phyloP scores from a whole-genome alignment of 2,329 filamentous ascomycete genomes.

The Blastomyces percursus region DNA sequence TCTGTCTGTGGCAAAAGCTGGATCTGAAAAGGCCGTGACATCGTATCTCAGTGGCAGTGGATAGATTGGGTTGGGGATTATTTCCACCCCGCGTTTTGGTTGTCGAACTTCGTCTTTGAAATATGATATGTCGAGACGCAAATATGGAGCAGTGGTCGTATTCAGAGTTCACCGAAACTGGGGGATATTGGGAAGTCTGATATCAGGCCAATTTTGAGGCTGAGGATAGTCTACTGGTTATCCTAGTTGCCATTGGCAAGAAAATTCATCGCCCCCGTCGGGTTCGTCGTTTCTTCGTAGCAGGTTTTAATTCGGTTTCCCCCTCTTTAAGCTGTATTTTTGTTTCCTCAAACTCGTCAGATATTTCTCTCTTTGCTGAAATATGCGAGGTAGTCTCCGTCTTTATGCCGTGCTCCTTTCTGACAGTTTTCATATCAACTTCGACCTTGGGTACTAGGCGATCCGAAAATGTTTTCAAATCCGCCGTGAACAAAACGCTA shows the following conservation, averaged over 20 bases:
- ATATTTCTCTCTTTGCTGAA: conserved; percentile 9
- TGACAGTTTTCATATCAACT: conserved; percentile 14
- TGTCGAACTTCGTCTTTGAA: conserved; percentile 29
- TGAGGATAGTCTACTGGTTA: background rate
- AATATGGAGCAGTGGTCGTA: conserved; percentile 2
- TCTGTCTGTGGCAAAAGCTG: conserved; percentile 38
- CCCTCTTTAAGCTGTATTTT: background rate
- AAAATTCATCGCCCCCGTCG: conserved; percentile 3
- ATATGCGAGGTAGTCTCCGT: background rate
- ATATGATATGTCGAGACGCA: conserved; percentile 6
- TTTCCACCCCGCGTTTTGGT: conserved; percentile 30
- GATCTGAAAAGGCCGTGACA: conserved; percentile 35
- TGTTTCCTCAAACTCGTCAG: conserved; percentile 5
- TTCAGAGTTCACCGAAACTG: background rate
- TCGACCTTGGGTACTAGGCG: conserved; percentile 36
- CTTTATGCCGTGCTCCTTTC: background rate
- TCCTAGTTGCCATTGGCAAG: background rate
- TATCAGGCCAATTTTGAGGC: background rate
- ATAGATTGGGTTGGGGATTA: conserved; percentile 38
- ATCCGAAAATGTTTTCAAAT: conserved; percentile 74
- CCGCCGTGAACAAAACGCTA: conserved; percentile 89
- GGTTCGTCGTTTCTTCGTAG: conserved; percentile 10
- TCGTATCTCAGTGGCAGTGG: conserved; percentile 45
- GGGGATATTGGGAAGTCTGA: background rate
- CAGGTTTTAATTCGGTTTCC: background rate